Percentiles rank a stretch among this genome's conserved stretches.
These are phyloP conservation scores for Candida schatavii DNA, from an alignment of 805 yeast genomes.

Conservation along the genomic window DNA sequence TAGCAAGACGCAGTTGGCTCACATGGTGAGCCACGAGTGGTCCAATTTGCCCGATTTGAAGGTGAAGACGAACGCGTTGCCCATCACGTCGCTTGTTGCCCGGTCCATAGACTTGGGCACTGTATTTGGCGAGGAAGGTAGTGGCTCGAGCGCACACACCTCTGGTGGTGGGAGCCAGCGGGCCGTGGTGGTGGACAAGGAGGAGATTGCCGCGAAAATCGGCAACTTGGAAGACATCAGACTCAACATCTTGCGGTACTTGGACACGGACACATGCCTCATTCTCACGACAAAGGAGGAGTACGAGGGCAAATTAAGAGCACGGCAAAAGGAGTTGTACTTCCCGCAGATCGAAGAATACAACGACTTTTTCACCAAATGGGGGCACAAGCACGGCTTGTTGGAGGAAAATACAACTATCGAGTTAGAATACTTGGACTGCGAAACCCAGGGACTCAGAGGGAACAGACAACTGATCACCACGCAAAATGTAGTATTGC, in stretches of 20 bases:
- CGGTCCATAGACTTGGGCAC: conserved; percentile 73
- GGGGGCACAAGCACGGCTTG: conserved; percentile 26
- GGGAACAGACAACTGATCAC: conserved; percentile 71
- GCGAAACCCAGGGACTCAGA: conserved; percentile 75
- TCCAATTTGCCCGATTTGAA: conserved; percentile 58
- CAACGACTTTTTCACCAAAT: conserved; percentile 54
- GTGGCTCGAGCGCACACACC: conserved; percentile 11
- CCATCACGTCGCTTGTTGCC: conserved; percentile 83
- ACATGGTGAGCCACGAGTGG: conserved; percentile 87
- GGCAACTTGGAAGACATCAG: conserved; percentile 60
- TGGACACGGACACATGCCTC: conserved; percentile 92
- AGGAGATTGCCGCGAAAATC: conserved; percentile 54
- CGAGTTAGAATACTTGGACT: conserved; percentile 62
- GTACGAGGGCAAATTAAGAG: conserved; percentile 77
- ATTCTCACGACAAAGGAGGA: conserved; percentile 80
- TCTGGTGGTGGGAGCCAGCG: conserved; percentile 30
- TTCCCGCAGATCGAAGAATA: conserved; percentile 69
- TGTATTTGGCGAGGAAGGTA: conserved; percentile 17
- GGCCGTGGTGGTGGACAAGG: conserved; percentile 33
- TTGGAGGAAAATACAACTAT: conserved; percentile 25
- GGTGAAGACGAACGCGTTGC: conserved; percentile 76
- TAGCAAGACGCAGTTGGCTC: conserved; percentile 60
- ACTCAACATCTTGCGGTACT: conserved; percentile 65
- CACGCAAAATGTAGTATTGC: conserved; percentile 57
- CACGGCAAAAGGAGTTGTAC: conserved; percentile 75